Conservation (phyloP, 2,329 filamentous ascomycete species). For the Fusarium proliferatum region DNA sequence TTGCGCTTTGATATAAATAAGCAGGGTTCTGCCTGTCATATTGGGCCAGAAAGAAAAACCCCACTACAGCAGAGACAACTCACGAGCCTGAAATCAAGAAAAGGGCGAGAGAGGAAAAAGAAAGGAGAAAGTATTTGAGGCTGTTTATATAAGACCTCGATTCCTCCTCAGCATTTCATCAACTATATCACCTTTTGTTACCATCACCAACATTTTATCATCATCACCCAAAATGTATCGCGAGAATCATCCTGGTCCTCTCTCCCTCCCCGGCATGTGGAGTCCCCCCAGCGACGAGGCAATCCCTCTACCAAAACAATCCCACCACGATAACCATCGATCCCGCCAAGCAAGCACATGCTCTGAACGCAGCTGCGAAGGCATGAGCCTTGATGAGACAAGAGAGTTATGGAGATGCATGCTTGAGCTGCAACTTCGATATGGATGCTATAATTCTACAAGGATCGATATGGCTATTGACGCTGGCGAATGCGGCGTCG, state of each 20-base stretch:
- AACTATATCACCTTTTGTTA: neutral
- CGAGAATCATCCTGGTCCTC: conserved; percentile 33
- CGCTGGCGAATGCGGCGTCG: conserved; percentile 53
- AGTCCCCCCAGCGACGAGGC: conserved; percentile 30
- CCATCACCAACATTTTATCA: neutral
- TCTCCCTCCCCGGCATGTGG: conserved; percentile 39
- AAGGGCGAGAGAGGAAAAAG: conserved; percentile 3
- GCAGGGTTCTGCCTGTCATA: conserved; percentile 34
- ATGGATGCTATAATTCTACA: conserved; percentile 62
- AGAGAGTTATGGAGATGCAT: conserved; percentile 60
- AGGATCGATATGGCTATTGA: conserved; percentile 60
- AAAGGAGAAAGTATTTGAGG: neutral
- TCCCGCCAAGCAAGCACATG: conserved; percentile 44
- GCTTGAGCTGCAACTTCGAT: conserved; percentile 59
- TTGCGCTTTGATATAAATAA: conserved; percentile 19
- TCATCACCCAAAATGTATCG: conserved; percentile 34
- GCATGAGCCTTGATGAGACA: conserved; percentile 53
- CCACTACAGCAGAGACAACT: conserved; percentile 42
- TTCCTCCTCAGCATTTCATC: neutral
- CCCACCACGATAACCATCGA: conserved; percentile 14
- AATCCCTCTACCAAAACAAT: conserved; percentile 26
- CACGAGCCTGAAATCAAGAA: conserved; percentile 32
- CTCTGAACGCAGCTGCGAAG: conserved; percentile 47
- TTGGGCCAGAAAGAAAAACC: conserved; percentile 12
- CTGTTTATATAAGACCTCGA: conserved; percentile 15